A percentile compares a stretch with the other conserved stretches of the same genome.
phyloP scores from a whole-genome alignment of 1,139 yeast species.

The Yamadazyma aaseri region DNA sequence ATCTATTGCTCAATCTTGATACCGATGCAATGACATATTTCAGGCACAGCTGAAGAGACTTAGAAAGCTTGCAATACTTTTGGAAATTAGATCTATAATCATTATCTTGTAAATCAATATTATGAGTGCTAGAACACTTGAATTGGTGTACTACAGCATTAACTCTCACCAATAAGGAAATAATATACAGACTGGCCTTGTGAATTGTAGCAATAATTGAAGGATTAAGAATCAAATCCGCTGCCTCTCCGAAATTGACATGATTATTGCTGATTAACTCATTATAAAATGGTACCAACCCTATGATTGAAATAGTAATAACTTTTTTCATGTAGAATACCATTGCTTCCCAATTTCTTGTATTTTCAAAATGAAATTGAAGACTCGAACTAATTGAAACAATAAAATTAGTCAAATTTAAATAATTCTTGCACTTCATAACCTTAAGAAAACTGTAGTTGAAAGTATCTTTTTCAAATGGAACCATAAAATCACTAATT shows the following conservation, averaged over 20 bases:
- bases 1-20: slow-evolving; percentile 33
- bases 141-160: slow-evolving; percentile 24
- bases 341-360: slow-evolving; percentile 21
- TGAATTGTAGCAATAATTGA: slow-evolving; percentile 29
- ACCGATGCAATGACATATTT: slow-evolving; percentile 24
- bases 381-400: slow-evolving; percentile 27
- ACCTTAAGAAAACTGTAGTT: slow-evolving; percentile 30
- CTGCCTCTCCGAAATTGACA: slow-evolving; percentile 31
- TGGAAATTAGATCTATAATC: slow-evolving; percentile 20
- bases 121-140: slow-evolving; percentile 21
- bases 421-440: slow-evolving; percentile 30
- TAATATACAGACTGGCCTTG: slow-evolving; percentile 27
- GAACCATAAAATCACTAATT: slow-evolving; percentile 23
- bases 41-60: slow-evolving; percentile 18
- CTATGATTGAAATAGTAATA: slow-evolving; percentile 21
- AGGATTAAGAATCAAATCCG: slow-evolving; percentile 40
- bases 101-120: slow-evolving; percentile 15
- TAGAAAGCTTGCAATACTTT: slow-evolving; percentile 20
- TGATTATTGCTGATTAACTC: slow-evolving; percentile 28
- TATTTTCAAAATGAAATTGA: slow-evolving; percentile 28
- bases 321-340: slow-evolving; percentile 33
- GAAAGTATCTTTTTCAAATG: slow-evolving; percentile 24
- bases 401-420: slow-evolving; percentile 30
- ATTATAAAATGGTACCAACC: slow-evolving; percentile 29
- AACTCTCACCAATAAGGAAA: slow-evolving; percentile 21